These are phyloP conservation scores for Solanum bulbocastanum DNA, from an alignment of 257 asterid genomes.

Conservation along the genomic window DNA sequence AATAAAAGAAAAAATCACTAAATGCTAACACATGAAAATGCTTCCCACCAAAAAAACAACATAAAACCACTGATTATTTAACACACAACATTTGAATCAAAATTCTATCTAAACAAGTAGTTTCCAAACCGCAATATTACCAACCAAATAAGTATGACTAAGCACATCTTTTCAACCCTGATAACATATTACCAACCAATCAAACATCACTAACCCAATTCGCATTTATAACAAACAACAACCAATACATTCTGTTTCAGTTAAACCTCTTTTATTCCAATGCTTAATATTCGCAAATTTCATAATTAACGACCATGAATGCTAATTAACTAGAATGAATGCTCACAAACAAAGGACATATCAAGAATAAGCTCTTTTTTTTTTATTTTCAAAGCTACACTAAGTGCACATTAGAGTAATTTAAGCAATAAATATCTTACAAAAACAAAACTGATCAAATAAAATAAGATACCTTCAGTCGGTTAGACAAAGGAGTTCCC, in stretches of 20 bases:
- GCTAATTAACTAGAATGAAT: not conserved
- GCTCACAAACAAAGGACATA: not conserved
- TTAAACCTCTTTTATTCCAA: not conserved
- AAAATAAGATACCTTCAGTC: conserved; percentile 32
- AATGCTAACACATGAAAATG: not conserved
- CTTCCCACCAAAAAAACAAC: not conserved
- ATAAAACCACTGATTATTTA: not conserved
- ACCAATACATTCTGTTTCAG: not conserved
- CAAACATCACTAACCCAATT: not conserved
- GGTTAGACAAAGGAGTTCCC: conserved; percentile 64
- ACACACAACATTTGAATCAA: not conserved
- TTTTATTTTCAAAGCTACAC: not conserved
- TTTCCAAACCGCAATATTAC: not conserved
- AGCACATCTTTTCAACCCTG: not conserved
- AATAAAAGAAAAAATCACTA: not conserved
- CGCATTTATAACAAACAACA: not conserved
- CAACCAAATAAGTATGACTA: not conserved
- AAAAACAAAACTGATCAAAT: not conserved
- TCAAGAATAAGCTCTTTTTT: not conserved
- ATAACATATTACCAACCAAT: not conserved
- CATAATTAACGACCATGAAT: not conserved
- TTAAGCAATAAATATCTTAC: not conserved
- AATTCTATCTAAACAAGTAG: not conserved
- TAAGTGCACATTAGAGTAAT: not conserved
- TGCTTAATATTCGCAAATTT: not conserved